Base-by-base conservation (phyloP, 2,329 filamentous ascomycete species). In the Hymenoscyphus repandus region DNA sequence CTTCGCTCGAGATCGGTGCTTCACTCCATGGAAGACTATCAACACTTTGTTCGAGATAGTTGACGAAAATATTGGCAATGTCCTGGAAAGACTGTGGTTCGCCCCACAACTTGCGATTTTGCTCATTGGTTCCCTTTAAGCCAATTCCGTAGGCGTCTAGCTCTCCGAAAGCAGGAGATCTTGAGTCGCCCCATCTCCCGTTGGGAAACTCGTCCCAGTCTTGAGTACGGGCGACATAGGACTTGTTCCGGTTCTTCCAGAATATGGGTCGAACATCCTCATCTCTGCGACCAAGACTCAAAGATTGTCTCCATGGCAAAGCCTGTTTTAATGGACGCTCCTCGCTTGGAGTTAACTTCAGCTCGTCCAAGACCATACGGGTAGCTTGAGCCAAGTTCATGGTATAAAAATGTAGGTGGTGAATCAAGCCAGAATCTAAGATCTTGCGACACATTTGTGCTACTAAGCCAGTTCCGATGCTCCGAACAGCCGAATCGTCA, bases 161-260 rank as follows among this genome's bases (percentile, higher is more conserved):
- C 70, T 96, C 90, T 64, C 93, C 93, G 65, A 96, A 99, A 45
- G 93, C 93, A 54, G 93, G 93, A 52, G 92, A 97, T 58, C 93
- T 82, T 47, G 91, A 92, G 70, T 99, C 93, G 71, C 93, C 95
- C 93, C 93, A 99, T 69, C 93, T 87, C 42, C 93, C 93, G 75
- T 99, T 99, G 50, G 93, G 93, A 63, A 96, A 99, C 69, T 99
- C 93, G 64, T 99, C 93, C 93, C 93, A 99, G 61, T 96, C 92
- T 67, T 96, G 91, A 0, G 93, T 99, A 49, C 93, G 89, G 50
- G 90, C 84, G 49, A 99, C 85, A 64, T 99, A 99, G 3, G 91
- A 96, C 66, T 93, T 90, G 71, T 95, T 93, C 52, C 93, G 83
- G 72, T 97, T 96, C 62, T 92, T 85, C 93, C 93, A 99, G 78